Percentiles rank a stretch among this genome's conserved stretches.
Conservation (phyloP, 164 flowering plant species). For the Vitis amurensis region DNA sequence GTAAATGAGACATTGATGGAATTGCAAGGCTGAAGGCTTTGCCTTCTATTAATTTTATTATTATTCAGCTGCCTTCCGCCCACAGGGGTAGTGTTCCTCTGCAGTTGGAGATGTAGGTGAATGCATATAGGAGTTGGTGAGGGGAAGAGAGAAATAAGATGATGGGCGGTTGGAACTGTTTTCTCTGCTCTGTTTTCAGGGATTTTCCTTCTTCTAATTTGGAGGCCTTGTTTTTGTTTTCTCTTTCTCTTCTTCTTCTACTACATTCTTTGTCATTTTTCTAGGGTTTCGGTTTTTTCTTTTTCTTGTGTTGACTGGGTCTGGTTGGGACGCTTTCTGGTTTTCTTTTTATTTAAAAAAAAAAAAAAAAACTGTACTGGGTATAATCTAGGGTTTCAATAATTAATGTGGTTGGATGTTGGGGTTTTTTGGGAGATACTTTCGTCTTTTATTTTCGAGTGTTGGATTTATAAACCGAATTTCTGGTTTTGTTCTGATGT, state of each 20-base stretch:
- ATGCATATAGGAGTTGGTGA: slow-evolving; percentile 6
- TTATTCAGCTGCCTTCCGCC: too few species aligned
- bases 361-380: background rate
- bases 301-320: background rate
- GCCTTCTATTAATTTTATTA: background rate
- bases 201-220: background rate
- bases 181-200: background rate
- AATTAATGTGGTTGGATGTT: slow-evolving; percentile 1
- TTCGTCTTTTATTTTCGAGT: background rate
- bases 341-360: background rate
- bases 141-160: background rate
- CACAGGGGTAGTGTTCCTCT: too few species aligned
- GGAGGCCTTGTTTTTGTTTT: background rate
- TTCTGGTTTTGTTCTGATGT: too few species aligned
- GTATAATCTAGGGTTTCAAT: background rate
- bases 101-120: too few species aligned
- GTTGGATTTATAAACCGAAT: background rate
- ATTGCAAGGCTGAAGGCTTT: background rate
- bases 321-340: slow-evolving; percentile 1
- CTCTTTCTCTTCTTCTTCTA: background rate
- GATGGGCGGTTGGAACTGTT: slow-evolving; percentile 4
- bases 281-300: background rate
- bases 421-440: background rate
- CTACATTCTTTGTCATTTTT: background rate
- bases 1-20: slow-evolving; percentile 27